These are phyloP conservation scores for Butyriboletus regius DNA, from an alignment of 1,284 basidiomycete genomes.

Conservation along the genomic window DNA sequence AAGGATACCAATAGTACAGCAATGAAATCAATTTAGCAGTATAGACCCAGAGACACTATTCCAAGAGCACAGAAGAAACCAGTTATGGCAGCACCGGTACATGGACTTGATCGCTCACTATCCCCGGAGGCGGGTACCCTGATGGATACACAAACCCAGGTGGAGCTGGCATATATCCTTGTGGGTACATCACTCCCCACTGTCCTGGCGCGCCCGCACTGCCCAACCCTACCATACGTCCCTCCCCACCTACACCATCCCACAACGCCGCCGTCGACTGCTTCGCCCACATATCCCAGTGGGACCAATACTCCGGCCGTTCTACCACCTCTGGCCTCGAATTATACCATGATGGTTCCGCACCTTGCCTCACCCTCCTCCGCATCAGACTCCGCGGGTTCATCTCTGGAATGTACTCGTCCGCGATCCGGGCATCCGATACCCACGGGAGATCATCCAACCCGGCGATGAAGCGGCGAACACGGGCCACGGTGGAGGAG, in stretches of 20 bases:
- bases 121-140: conserved; percentile 10
- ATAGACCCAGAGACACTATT: too few species aligned
- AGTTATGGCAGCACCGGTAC: background rate
- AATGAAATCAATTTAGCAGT: too few species aligned
- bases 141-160: conserved; percentile 13
- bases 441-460: conserved; percentile 23
- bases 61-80: background rate
- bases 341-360: conserved; percentile 27
- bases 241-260: background rate
- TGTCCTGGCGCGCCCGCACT: background rate
- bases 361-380: conserved; percentile 6
- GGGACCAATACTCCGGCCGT: conserved; percentile 9
- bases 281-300: conserved; percentile 27
- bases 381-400: conserved; percentile 17
- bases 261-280: conserved; percentile 16
- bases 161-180: conserved; percentile 15
- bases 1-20: too few species aligned
- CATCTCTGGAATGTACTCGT: conserved; percentile 19
- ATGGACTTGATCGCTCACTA: background rate
- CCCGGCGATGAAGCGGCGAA: conserved; percentile 16
- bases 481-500: conserved; percentile 14
- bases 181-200: conserved; percentile 13
- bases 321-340: conserved; percentile 1
- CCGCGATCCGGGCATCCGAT: conserved; percentile 16
- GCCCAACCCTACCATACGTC: background rate